phyloP scores from a whole-genome alignment of 2,329 filamentous ascomycete genomes.

The Apiospora phragmitis region DNA sequence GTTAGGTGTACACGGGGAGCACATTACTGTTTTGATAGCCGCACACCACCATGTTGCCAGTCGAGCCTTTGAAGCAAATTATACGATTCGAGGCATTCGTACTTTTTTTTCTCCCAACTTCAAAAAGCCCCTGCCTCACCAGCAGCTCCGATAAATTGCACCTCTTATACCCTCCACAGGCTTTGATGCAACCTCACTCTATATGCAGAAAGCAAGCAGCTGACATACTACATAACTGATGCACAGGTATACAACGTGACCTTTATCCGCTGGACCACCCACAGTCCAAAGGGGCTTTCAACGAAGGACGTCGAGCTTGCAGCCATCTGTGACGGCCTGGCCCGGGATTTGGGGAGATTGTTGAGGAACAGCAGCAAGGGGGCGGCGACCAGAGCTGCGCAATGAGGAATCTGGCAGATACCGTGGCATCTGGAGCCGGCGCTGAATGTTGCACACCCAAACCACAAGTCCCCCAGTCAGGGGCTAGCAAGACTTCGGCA shows the following conservation, averaged over 20 bases:
- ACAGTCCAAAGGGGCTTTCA: conserved; percentile 65
- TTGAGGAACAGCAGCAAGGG: conserved; percentile 24
- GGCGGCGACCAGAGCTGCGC: conserved; percentile 28
- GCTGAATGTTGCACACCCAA: conserved; percentile 58
- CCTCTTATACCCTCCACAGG: conserved; percentile 13
- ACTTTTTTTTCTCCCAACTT: neutral
- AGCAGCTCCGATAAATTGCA: neutral
- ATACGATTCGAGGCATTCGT: neutral
- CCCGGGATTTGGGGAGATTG: conserved; percentile 57
- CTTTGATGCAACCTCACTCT: neutral
- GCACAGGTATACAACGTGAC: conserved; percentile 67
- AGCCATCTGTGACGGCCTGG: conserved; percentile 59
- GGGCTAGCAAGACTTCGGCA: neutral
- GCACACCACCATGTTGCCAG: neutral
- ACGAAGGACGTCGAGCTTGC: conserved; percentile 64
- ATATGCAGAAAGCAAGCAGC: neutral
- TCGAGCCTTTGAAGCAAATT: neutral
- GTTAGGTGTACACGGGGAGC: neutral
- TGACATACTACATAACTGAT: neutral
- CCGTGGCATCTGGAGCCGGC: conserved; percentile 45
- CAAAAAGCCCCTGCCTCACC: neutral
- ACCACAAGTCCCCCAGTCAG: conserved; percentile 19
- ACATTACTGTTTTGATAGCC: neutral
- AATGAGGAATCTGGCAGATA: conserved; percentile 46
- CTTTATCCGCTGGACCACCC: conserved; percentile 73